These are phyloP conservation scores for Lactarius deliciosus DNA, from an alignment of 768 basidiomycete genomes.

Conservation along the genomic window DNA sequence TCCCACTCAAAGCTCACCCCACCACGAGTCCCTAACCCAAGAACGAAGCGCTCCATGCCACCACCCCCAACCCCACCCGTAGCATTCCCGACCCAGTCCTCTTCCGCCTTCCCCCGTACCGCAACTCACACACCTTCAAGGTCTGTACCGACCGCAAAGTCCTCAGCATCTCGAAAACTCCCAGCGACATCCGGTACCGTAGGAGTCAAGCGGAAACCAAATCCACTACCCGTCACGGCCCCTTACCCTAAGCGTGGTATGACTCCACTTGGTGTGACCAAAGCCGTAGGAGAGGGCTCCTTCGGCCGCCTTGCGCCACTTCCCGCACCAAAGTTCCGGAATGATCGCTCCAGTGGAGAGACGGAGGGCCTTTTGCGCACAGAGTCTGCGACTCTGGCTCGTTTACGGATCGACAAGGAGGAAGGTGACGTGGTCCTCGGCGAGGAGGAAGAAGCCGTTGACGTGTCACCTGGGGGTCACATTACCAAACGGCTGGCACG, in stretches of 20 bases:
- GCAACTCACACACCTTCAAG: background rate
- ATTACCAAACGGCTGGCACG: constrained; percentile 73
- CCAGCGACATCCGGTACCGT: constrained; percentile 13
- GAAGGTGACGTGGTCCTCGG: constrained; percentile 15
- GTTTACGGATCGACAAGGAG: constrained; percentile 27
- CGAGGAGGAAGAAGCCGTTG: constrained; percentile 61
- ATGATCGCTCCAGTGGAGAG: constrained; percentile 15
- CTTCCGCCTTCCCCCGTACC: background rate
- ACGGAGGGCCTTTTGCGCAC: constrained; percentile 25
- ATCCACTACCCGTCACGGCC: constrained; percentile 26
- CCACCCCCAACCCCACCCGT: constrained; percentile 10
- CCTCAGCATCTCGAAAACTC: constrained; percentile 3
- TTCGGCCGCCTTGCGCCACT: constrained; percentile 31
- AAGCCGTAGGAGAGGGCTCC: constrained; percentile 22
- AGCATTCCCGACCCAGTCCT: background rate
- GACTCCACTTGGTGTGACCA: constrained; percentile 29
- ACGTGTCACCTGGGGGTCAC: constrained; percentile 75
- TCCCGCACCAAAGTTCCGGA: constrained; percentile 29
- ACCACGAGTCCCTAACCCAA: constrained; percentile 11
- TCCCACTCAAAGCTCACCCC: constrained; percentile 10
- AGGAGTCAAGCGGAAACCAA: constrained; percentile 29
- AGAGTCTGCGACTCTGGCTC: constrained; percentile 31
- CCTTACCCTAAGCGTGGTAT: constrained; percentile 28
- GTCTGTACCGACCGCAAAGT: constrained; percentile 7
- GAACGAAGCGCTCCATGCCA: constrained; percentile 16